Evolutionary conservation across 2,329 filamentous ascomycete species (phyloP), one percentile per base, ranked within the genome.

Genomic region (Westerdykella ornata): DNA sequence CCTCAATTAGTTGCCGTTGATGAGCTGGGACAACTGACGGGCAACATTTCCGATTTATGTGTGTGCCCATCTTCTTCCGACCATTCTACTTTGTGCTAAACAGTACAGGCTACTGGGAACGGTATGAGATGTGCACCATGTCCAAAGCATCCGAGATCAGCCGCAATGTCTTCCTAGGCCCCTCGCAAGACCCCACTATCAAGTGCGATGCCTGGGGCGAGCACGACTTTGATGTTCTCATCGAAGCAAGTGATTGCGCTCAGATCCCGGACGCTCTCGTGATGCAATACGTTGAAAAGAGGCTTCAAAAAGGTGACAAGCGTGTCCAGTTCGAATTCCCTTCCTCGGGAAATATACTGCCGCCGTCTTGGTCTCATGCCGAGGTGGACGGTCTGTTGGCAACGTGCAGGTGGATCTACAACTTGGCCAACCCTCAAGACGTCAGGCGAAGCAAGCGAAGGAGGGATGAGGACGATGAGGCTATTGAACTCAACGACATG

Each of bases 61-160:
- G 63, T 67, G 73, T 65, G 15, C 16, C 12, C 28, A 3, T 32
- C 16, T 19, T 18, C 0, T 1, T 1, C 19, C 19, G 17, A 18
- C 37, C 14, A 35, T 31, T 16, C 43, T 19, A 15, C 26, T 30
- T 26, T 46, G n/a, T 28, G 4, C 13, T 13, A 34, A 18, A 44
- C 19, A 4, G 2, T 15, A 14, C 32, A 77, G 74, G 87, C 60
- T 82, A 85, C 53, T 87, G 88, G 70, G 92, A 98, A 65, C 78
- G 89, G 43, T 68, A 79, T 37, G 92, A 98, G 68, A 97, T 98
- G 90, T 88, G 85, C 64, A 76, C 76, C 44, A 96, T 97, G 90
- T 89, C 90, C 9, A 80, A 80, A 54, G 84, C 89, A 3, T 88
- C 88, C 0, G 85, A 95, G 63, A 94, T 97, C 48, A 82, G 86